These are phyloP conservation scores for Boletus sensibilis DNA, from an alignment of 768 basidiomycete species.

Conservation along the genomic window DNA sequence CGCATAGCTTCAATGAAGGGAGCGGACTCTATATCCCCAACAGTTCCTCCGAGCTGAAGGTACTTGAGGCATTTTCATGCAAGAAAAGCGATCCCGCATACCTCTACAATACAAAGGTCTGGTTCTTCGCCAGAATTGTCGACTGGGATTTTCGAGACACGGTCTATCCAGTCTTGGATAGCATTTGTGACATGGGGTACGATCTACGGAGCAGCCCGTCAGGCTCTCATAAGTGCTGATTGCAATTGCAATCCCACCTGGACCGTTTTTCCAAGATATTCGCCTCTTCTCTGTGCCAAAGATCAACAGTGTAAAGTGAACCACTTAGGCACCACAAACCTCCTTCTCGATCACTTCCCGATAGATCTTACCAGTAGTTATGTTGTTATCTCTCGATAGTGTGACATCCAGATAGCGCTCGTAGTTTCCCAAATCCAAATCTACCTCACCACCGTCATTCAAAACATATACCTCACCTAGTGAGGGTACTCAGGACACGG, in stretches of 20 bases:
- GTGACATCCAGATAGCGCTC: constrained; percentile 97
- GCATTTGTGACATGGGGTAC: constrained; percentile 96
- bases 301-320: constrained; percentile 9
- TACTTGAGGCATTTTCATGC: constrained; percentile 3
- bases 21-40: constrained; percentile 97
- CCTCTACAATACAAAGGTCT: constrained; percentile 97
- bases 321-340: constrained; percentile 48
- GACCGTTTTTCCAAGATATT: constrained; percentile 96
- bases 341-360: constrained; percentile 95
- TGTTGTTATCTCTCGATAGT: constrained; percentile 92
- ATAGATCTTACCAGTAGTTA: constrained; percentile 98
- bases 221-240: not conserved
- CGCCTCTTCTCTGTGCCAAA: constrained; percentile 61
- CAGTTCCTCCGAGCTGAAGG: constrained; percentile 90
- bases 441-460: constrained; percentile 98
- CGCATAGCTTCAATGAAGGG: constrained; percentile 99
- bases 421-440: constrained; percentile 97
- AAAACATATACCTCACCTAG: constrained; percentile 95
- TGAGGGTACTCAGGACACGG: constrained; percentile 22
- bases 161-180: constrained; percentile 98
- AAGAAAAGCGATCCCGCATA: constrained; percentile 33
- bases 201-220: constrained; percentile 48
- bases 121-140: constrained; percentile 92
- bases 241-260: constrained; percentile 53
- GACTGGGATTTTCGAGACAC: constrained; percentile 90